Conservation (phyloP, 306 rosid species). For the Betula pendula region DNA sequence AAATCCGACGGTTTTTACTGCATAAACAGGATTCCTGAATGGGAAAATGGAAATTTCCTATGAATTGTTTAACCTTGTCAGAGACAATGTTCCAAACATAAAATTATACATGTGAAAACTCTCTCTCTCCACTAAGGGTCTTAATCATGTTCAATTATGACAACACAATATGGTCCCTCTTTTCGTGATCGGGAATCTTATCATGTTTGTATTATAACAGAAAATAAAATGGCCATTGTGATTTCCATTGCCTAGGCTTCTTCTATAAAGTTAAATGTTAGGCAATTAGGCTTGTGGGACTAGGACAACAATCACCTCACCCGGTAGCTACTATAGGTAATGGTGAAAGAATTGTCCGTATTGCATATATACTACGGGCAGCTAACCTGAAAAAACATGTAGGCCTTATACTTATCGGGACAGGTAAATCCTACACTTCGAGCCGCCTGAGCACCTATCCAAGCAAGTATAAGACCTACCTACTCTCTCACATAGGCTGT, state of each 20-base stretch:
- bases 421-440: too few species aligned
- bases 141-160: constrained; percentile 26
- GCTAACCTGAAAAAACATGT: too few species aligned
- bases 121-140: background rate
- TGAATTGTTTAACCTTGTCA: background rate
- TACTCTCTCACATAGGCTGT: too few species aligned
- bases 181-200: constrained; percentile 15
- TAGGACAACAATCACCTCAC: too few species aligned
- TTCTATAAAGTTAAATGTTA: background rate
- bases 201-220: background rate
- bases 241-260: background rate
- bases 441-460: too few species aligned
- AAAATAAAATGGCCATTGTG: background rate
- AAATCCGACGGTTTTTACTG: background rate
- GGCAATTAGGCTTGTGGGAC: background rate
- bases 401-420: too few species aligned
- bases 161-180: constrained; percentile 3
- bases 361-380: too few species aligned
- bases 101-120: background rate
- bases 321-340: background rate
- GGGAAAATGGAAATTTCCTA: background rate
- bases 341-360: too few species aligned
- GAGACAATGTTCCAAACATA: background rate
- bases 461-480: too few species aligned
- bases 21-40: background rate